These are phyloP conservation scores for Phytophthora cactorum DNA, from an alignment of 352 stramenopile species.

Conservation along the genomic window DNA sequence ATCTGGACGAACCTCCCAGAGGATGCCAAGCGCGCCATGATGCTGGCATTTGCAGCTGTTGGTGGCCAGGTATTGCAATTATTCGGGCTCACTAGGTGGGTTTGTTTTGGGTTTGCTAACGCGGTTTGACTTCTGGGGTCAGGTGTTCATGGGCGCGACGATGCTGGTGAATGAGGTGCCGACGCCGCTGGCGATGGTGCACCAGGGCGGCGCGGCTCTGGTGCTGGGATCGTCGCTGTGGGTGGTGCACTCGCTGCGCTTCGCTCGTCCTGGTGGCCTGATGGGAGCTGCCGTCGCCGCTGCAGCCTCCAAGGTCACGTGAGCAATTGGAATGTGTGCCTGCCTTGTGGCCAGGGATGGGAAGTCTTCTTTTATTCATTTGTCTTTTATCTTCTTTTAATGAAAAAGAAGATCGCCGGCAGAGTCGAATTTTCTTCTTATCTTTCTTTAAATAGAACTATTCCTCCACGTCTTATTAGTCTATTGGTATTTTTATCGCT, in stretches of 20 bases:
- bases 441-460: too few species aligned
- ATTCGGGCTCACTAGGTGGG: neutral
- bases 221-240: slow-evolving; percentile 74
- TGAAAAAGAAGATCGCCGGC: too few species aligned
- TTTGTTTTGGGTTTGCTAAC: neutral
- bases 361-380: too few species aligned
- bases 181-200: slow-evolving; percentile 91
- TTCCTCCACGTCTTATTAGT: too few species aligned
- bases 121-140: neutral
- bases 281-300: slow-evolving; percentile 29
- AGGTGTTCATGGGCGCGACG: slow-evolving; percentile 92
- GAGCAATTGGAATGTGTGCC: slow-evolving; percentile 22
- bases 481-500: too few species aligned
- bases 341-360: neutral
- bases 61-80: slow-evolving; percentile 42
- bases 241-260: slow-evolving; percentile 67
- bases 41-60: slow-evolving; percentile 57
- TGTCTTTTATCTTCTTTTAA: too few species aligned
- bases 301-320: slow-evolving; percentile 30
- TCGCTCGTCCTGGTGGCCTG: slow-evolving; percentile 51
- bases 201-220: slow-evolving; percentile 80
- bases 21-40: slow-evolving; percentile 63
- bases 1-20: slow-evolving; percentile 77
- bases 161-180: slow-evolving; percentile 97
- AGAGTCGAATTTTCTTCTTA: too few species aligned